Evolutionary conservation across 805 yeast species (phyloP).

Genomic region (Priceomyces medius): DNA sequence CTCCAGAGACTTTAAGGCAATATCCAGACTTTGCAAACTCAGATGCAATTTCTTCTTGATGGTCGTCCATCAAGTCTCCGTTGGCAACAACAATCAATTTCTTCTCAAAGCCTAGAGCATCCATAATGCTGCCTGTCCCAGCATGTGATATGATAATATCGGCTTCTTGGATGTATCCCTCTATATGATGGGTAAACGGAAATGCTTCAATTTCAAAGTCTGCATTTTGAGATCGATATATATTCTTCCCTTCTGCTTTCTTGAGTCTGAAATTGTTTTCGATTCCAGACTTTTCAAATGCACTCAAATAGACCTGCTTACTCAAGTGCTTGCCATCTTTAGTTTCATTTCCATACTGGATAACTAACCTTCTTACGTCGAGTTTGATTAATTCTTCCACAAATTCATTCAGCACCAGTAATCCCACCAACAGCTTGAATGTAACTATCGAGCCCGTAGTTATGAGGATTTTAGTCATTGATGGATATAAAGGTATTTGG

Average conservation of each 20-base stretch:
- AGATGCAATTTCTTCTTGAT: conserved; percentile 72
- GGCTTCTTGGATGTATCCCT: conserved; percentile 39
- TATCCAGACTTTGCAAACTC: conserved; percentile 15
- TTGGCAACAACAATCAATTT: conserved; percentile 72
- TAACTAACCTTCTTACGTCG: conserved; percentile 31
- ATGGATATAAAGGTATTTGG: neutral
- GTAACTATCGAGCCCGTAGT: conserved; percentile 94
- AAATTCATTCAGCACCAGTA: conserved; percentile 36
- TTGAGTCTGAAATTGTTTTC: conserved; percentile 2
- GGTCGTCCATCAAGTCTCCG: conserved; percentile 76
- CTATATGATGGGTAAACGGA: conserved; percentile 27
- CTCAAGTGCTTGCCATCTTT: conserved; percentile 20
- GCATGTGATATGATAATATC: conserved; percentile 84
- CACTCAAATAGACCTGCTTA: conserved; percentile 18
- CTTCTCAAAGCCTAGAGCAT: conserved; percentile 57
- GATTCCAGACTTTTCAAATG: conserved; percentile 13
- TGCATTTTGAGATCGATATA: conserved; percentile 1
- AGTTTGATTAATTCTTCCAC: conserved; percentile 22
- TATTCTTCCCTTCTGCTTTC: neutral
- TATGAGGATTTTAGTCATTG: conserved; percentile 39
- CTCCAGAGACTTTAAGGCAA: conserved; percentile 8
- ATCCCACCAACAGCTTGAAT: conserved; percentile 57
- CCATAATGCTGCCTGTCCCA: conserved; percentile 88
- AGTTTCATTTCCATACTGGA: conserved; percentile 37
- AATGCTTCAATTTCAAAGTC: conserved; percentile 21